phyloP scores from a whole-genome alignment of 2,329 filamentous ascomycete genomes.

The Aciculosporium take region DNA sequence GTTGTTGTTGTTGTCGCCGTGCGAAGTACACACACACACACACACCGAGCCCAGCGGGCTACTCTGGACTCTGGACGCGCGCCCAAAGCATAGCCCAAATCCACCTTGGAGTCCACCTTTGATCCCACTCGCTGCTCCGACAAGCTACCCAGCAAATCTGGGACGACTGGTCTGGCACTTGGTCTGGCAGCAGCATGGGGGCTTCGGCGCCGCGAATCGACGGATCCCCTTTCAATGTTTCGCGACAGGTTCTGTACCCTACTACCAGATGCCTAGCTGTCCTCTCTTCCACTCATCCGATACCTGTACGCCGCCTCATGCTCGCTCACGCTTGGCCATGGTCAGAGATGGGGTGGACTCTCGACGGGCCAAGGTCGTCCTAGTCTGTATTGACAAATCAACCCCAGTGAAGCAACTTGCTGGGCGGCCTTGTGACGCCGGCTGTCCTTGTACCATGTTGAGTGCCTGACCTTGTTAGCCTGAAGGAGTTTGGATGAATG shows the following conservation, averaged over 20 bases:
- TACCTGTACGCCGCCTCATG: constrained; percentile 6
- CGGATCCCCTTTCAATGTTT: constrained; percentile 1
- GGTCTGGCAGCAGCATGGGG: constrained; percentile 1
- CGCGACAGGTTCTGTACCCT: constrained; percentile 1
- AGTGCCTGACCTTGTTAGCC: constrained; percentile 6
- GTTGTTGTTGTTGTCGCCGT: background rate
- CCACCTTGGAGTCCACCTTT: constrained; percentile 2
- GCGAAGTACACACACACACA: too few relatives aligned
- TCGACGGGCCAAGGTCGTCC: constrained; percentile 1
- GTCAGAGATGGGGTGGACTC: constrained; percentile 1
- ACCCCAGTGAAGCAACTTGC: constrained; percentile 2
- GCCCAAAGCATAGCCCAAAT: constrained; percentile 6
- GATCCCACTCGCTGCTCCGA: constrained; percentile 4
- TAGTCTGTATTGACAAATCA: constrained; percentile 2
- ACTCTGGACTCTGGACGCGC: background rate
- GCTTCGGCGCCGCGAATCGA: constrained; percentile 1
- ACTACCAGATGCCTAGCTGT: background rate
- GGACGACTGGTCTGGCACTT: too few relatives aligned
- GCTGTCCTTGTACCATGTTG: constrained; percentile 4
- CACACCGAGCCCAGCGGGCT: background rate
- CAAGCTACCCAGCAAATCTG: constrained; percentile 1
- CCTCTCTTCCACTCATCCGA: constrained; percentile 3
- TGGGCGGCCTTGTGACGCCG: constrained; percentile 5
- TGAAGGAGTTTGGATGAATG: constrained; percentile 4
- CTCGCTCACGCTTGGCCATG: constrained; percentile 3